A percentile compares a stretch with the other conserved stretches of the same genome.
Conservation (phyloP, 1,284 basidiomycete genomes). For the Trametes versicolor region DNA sequence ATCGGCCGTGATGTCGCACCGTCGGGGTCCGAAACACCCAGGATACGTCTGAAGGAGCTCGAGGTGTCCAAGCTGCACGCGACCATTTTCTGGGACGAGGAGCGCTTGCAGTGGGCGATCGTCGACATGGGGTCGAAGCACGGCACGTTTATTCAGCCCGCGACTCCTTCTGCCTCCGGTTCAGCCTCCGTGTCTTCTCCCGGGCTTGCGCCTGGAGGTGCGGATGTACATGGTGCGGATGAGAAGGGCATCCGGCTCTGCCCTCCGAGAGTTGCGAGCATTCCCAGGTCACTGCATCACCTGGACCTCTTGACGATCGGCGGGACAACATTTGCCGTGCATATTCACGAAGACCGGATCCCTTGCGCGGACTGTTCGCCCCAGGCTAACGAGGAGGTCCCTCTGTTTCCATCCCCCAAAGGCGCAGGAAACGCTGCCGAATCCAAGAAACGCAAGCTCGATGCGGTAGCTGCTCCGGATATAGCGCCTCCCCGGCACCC, state of each 20-base stretch:
- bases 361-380: constrained; percentile 71
- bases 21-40: constrained; percentile 59
- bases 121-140: constrained; percentile 88
- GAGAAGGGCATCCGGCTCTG: constrained; percentile 62
- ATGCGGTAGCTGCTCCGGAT: constrained; percentile 24
- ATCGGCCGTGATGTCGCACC: constrained; percentile 73
- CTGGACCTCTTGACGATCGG: constrained; percentile 72
- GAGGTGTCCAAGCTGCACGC: constrained; percentile 83
- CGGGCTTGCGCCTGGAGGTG: not conserved
- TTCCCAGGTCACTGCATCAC: constrained; percentile 69
- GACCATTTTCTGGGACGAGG: constrained; percentile 74
- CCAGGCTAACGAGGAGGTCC: constrained; percentile 60
- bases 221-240: constrained; percentile 11
- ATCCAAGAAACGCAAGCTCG: constrained; percentile 46
- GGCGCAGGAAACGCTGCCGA: constrained; percentile 34
- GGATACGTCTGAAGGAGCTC: constrained; percentile 82
- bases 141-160: constrained; percentile 67
- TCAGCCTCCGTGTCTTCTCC: constrained; percentile 15
- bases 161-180: constrained; percentile 19
- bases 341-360: constrained; percentile 68
- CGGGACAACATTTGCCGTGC: constrained; percentile 72
- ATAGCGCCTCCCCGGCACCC: constrained; percentile 41
- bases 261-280: constrained; percentile 68
- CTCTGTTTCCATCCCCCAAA: constrained; percentile 58
- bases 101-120: constrained; percentile 66